Conservation (phyloP, 2,329 filamentous ascomycete species). For the Cytospora paraplurivora region DNA sequence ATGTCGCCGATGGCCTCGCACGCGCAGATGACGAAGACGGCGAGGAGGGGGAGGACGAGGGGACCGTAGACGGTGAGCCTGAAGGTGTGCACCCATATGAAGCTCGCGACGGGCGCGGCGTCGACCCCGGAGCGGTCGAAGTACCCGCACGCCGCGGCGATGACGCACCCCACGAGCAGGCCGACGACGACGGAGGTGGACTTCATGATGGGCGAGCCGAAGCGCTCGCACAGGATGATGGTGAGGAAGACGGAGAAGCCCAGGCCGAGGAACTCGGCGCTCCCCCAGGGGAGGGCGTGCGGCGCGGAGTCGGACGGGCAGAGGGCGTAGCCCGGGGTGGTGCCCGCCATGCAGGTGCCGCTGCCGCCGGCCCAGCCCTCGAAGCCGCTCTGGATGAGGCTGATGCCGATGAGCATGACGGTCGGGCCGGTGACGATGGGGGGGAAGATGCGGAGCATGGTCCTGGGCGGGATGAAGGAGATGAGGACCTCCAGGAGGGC, state of each 20-base stretch:
- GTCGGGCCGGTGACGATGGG: constrained; percentile 57
- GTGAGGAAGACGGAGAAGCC: constrained; percentile 80
- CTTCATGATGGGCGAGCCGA: constrained; percentile 84
- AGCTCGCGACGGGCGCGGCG: constrained; percentile 69
- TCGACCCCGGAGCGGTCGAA: constrained; percentile 75
- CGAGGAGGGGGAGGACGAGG: constrained; percentile 70
- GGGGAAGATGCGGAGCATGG: constrained; percentile 74
- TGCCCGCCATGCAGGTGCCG: constrained; percentile 54
- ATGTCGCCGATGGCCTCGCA: constrained; percentile 82
- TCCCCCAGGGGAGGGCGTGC: constrained; percentile 75
- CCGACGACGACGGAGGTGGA: constrained; percentile 75
- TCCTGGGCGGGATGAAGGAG: constrained; percentile 70
- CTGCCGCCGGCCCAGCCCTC: constrained; percentile 77
- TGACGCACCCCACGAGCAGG: constrained; percentile 73
- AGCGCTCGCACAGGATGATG: constrained; percentile 79
- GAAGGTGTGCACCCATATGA: constrained; percentile 81
- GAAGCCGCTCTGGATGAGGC: constrained; percentile 71
- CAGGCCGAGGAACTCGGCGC: constrained; percentile 74
- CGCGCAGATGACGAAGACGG: constrained; percentile 71
- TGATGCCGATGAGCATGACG: constrained; percentile 71
- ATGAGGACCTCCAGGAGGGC: constrained; percentile 71
- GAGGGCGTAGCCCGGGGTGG: constrained; percentile 57
- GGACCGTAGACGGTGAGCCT: constrained; percentile 71
- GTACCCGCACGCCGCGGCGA: constrained; percentile 76
- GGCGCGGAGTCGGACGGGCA: constrained; percentile 71